A percentile compares a stretch with the other conserved stretches of the same genome.
Evolutionary conservation across 805 yeast genomes (phyloP).

Genomic region (Candida mattraensis): DNA sequence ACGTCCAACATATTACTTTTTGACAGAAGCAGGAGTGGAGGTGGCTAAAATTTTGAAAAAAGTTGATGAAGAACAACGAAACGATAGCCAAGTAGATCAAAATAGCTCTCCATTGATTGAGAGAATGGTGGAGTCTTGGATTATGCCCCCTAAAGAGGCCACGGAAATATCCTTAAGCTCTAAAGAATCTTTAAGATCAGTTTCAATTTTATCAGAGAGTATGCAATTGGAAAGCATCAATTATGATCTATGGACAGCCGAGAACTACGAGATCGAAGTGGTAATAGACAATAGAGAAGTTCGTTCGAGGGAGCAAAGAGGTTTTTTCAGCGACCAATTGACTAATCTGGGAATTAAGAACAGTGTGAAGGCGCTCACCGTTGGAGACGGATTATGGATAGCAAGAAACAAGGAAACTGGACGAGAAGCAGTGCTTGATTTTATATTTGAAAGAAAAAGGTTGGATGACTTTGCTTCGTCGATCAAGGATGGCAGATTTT

Average conservation of each 20-base stretch:
- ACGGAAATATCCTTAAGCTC: too few species aligned
- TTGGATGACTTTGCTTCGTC: slow-evolving; percentile 81
- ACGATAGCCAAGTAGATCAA: slow-evolving; percentile 3
- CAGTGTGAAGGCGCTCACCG: slow-evolving; percentile 58
- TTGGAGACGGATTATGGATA: slow-evolving; percentile 91
- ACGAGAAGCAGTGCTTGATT: slow-evolving; percentile 69
- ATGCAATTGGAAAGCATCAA: slow-evolving; percentile 15
- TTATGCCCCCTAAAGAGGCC: too few species aligned
- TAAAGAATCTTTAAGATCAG: too few species aligned
- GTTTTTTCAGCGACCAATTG: slow-evolving; percentile 62
- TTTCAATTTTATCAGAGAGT: slow-evolving; percentile 3
- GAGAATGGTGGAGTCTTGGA: not conserved
- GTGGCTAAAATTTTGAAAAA: slow-evolving; percentile 57
- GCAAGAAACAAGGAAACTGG: slow-evolving; percentile 63
- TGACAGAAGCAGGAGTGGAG: slow-evolving; percentile 69
- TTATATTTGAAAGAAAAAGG: slow-evolving; percentile 87
- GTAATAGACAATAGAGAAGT: slow-evolving; percentile 83
- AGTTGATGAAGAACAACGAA: slow-evolving; percentile 37
- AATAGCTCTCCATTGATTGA: slow-evolving; percentile 19
- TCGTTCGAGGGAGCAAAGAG: slow-evolving; percentile 64
- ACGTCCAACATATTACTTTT: slow-evolving; percentile 55
- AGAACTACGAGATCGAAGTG: slow-evolving; percentile 57
- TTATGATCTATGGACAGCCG: slow-evolving; percentile 61
- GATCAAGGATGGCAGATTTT: slow-evolving; percentile 83
- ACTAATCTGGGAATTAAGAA: slow-evolving; percentile 46